These are phyloP conservation scores for Endocarpon pusillum DNA, from an alignment of 495 filamentous ascomycete genomes.

Conservation along the genomic window DNA sequence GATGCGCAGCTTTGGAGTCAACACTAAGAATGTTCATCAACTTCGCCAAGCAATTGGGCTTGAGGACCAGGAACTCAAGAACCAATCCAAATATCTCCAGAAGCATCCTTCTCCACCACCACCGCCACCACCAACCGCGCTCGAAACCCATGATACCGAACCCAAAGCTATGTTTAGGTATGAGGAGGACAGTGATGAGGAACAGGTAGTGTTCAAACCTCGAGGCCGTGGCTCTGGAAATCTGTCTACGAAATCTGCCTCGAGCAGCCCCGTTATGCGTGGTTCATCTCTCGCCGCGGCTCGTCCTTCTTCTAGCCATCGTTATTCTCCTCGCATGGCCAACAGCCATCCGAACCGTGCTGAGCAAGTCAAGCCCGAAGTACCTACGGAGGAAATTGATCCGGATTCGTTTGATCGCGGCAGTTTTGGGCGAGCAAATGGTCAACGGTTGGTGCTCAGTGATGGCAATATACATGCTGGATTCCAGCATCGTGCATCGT, in stretches of 20 bases:
- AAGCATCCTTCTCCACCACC: too few relatives aligned
- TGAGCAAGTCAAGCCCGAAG: conserved; percentile 20
- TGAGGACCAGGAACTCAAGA: conserved; percentile 42
- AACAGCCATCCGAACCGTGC: conserved; percentile 13
- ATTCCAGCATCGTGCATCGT: neutral
- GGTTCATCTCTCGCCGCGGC: conserved; percentile 14
- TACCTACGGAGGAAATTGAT: conserved; percentile 35
- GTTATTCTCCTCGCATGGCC: conserved; percentile 14
- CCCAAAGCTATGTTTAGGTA: conserved; percentile 27
- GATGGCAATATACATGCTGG: neutral
- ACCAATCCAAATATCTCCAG: conserved; percentile 33
- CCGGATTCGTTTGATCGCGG: conserved; percentile 35
- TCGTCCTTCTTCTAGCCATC: conserved; percentile 3
- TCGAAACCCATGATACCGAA: conserved; percentile 16
- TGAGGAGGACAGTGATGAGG: conserved; percentile 37
- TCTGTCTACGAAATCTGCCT: conserved; percentile 13
- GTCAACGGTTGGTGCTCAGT: neutral
- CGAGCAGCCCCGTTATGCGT: conserved; percentile 23
- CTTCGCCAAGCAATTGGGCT: conserved; percentile 39
- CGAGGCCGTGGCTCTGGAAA: conserved; percentile 20
- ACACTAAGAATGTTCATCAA: conserved; percentile 40
- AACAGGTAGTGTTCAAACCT: conserved; percentile 39
- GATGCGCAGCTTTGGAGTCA: conserved; percentile 43
- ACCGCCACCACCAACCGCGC: neutral
- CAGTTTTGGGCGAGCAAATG: conserved; percentile 1